Evolutionary conservation across 1,139 yeast genomes (phyloP), one percentile per base, ranked within the genome.

Genomic region (Taiozyma sp.): DNA sequence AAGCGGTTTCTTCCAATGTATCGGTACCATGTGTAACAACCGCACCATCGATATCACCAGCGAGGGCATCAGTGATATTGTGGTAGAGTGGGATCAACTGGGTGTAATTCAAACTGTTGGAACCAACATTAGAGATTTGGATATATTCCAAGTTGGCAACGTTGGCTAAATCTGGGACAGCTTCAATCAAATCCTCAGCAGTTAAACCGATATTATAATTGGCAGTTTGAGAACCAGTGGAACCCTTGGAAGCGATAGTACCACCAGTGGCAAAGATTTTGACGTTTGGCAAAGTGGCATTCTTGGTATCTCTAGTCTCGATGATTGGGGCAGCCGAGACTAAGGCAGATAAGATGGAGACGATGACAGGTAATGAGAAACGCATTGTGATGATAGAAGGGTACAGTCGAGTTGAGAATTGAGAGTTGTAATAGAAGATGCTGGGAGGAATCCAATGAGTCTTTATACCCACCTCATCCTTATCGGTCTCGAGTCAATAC

Each of bases 21-120:
- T 80, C 84, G 10, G 84, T 80, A 3, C 84, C 84, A 61, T 80
- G 84, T 1, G 84, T 80, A 39, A 80, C 76, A 42, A 80, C 84
- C 48, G 72, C 78, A 8, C 70, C 62, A 13, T 59, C 51, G 71
- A 59, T 57, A 64, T 65, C 63, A 19, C 51, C 49, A 3, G 49
- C 52, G 19, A 66, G 51, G 10, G 61, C 51, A 36, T 52, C 50
- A 5, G 57, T 46, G 43, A 66, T 60, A 32, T 77, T 74, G 54
- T 75, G 71, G 43, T 71, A 56, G 44, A 66, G 52, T 46, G 61
- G 61, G 12, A 64, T 47, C 48, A 65, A 54, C 28, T 65, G 65
- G 8, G 60, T 56, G 30, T 73, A 69, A 22, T 77, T 75, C 47
- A 80, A 67, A 55, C 78, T 80, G 54, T 77, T 78, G 3, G 83